Evolutionary conservation across 352 stramenopile species (phyloP).

Genomic region (Globisporangium camurandrum): DNA sequence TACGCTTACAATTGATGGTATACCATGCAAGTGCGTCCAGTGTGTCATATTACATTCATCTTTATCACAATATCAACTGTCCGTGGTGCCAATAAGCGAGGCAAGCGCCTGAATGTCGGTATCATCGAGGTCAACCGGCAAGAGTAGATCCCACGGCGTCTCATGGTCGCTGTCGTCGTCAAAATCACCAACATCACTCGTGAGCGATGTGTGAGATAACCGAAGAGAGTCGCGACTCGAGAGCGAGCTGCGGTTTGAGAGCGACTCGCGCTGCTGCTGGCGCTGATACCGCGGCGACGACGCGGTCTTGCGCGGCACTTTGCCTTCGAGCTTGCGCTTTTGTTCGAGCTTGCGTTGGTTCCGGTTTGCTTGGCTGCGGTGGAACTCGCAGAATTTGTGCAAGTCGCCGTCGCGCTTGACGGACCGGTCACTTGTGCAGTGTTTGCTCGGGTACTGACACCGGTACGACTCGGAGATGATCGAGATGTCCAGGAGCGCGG

Average conservation of each 20-base stretch:
- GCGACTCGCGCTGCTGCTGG: conserved; percentile 2
- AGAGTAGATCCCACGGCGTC: conserved; percentile 7
- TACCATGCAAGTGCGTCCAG: too few relatives aligned
- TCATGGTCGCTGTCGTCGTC: neutral
- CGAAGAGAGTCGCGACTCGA: neutral
- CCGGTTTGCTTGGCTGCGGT: conserved; percentile 26
- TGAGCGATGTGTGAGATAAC: conserved; percentile 2
- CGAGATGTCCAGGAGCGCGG: conserved; percentile 5
- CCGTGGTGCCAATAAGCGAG: neutral
- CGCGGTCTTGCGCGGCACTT: neutral
- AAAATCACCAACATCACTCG: neutral
- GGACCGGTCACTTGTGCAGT: conserved; percentile 15
- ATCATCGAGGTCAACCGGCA: conserved; percentile 8
- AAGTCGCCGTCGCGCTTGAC: conserved; percentile 24
- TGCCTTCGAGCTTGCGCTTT: conserved; percentile 15
- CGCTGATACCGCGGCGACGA: conserved; percentile 4
- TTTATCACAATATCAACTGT: too few relatives aligned
- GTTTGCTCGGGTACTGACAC: conserved; percentile 21
- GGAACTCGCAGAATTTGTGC: conserved; percentile 29
- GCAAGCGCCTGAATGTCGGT: conserved; percentile 10
- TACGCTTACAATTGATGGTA: too few relatives aligned
- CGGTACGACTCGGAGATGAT: conserved; percentile 16
- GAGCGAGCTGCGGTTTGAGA: neutral
- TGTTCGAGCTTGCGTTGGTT: conserved; percentile 34
- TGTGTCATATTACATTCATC: too few relatives aligned